Evolutionary conservation across 305 asterid species (phyloP).

Genomic region (Fraxinus sp.): DNA sequence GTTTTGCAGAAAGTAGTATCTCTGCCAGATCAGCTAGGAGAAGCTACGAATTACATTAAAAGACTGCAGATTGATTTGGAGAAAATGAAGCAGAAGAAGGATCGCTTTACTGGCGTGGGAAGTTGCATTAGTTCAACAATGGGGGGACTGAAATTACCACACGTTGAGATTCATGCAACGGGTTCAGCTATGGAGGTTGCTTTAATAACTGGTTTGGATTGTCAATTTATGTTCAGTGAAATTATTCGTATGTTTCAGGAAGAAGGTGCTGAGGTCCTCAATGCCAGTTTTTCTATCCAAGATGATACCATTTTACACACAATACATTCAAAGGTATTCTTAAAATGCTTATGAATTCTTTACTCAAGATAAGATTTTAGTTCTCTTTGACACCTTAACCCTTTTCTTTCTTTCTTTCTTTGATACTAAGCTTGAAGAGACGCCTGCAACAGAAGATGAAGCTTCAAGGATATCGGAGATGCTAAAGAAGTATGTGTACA

Average conservation of each 20-base stretch:
- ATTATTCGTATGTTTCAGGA: constrained; percentile 53
- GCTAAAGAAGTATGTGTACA: constrained; percentile 43
- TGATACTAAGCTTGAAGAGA: constrained; percentile 41
- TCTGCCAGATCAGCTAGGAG: constrained; percentile 58
- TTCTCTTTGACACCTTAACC: not conserved
- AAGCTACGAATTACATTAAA: constrained; percentile 61
- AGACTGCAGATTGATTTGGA: constrained; percentile 47
- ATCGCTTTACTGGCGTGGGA: constrained; percentile 14
- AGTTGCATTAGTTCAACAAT: constrained; percentile 6
- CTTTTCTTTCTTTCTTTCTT: not conserved
- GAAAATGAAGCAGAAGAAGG: constrained; percentile 52
- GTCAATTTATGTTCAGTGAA: constrained; percentile 51
- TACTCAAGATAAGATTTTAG: not conserved
- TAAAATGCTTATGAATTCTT: not conserved
- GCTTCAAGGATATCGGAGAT: constrained; percentile 51
- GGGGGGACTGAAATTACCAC: constrained; percentile 31
- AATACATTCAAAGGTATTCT: constrained; percentile 56
- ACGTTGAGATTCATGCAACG: constrained; percentile 43
- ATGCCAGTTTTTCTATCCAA: constrained; percentile 40
- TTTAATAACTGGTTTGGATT: constrained; percentile 41
- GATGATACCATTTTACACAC: constrained; percentile 49
- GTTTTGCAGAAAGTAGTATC: constrained; percentile 44
- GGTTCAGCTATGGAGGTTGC: constrained; percentile 50
- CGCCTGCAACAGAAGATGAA: constrained; percentile 27
- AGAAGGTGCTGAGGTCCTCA: constrained; percentile 59